Evolutionary conservation across 139 green algal species (phyloP), one percentile per base, ranked within the genome.

Genomic region (Micromonas commoda): DNA sequence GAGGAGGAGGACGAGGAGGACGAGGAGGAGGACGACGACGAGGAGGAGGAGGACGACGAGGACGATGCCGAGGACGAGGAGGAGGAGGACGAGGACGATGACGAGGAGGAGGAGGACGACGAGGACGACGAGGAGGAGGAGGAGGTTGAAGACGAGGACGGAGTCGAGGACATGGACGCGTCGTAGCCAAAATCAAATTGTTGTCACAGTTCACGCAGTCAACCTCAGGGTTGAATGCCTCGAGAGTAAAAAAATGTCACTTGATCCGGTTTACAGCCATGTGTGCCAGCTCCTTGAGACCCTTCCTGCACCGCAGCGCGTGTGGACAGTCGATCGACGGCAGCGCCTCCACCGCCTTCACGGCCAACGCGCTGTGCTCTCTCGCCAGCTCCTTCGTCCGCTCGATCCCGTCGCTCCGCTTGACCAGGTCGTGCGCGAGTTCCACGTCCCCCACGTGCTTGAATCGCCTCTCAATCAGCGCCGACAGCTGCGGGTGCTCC

Each of bases 381-480:
- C 82, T 81, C 5, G 93, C 93, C 67, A 97, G 78, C 68, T 89
- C 82, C 29, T 84, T 84, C 0, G 93, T 88, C 5, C 86, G 81
- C 75, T 91, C 57, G 21, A 96, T 89, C 20, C 89, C 90, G 3
- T 84, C 68, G 76, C 85, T 92, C 13, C 71, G 26, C 31, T 87
- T 64, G 37, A 96, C 84, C 71, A 89, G 60, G 24, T 83, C 53
- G 52, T 92, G 60, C 0, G n/a, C 73, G 64, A 24, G 16, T 3
- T 89, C 77, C 20, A 96, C 87, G 74, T 97, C 93, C 0, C 90
- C 85, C 13, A 85, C 78, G 2, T 82, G 28, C 71, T 88, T 92
- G 80, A 98, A 98, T 32, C 91, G 90, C 13, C 95, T 83, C 70
- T 86, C 70, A 26, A 97, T 94, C n/a, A 98, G 64, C 0, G 86